Conservation (phyloP, 192 early-diverging fungal genomes). For the Linnemannia schmuckeri region DNA sequence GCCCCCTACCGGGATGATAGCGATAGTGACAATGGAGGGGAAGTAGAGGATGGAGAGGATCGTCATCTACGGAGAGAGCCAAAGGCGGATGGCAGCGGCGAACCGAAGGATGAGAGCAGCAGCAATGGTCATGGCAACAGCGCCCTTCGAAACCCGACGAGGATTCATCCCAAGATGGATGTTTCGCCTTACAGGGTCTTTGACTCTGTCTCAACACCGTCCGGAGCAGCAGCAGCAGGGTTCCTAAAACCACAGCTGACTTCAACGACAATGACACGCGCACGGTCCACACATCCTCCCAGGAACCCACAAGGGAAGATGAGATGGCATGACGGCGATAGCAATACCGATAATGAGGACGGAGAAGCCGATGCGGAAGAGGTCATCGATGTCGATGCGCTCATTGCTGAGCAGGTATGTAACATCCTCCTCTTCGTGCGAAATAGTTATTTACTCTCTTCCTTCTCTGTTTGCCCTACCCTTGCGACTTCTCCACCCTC, state of each 20-base stretch:
- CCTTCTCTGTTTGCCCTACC: no score
- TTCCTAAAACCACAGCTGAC: not conserved
- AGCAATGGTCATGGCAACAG: not conserved
- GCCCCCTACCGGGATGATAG: conserved; percentile 25
- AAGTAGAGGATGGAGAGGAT: not conserved
- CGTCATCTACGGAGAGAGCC: not conserved
- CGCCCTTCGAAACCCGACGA: not conserved
- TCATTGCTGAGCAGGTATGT: conserved; percentile 47
- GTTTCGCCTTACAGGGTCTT: conserved; percentile 7
- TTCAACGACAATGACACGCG: not conserved
- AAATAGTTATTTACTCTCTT: no score
- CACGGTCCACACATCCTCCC: conserved; percentile 3
- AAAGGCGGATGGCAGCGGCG: not conserved
- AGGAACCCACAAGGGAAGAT: conserved; percentile 32
- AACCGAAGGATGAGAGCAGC: conserved; percentile 4
- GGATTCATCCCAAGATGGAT: conserved; percentile 12
- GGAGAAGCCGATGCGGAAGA: conserved; percentile 35
- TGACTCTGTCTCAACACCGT: not conserved
- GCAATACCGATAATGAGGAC: conserved; percentile 1
- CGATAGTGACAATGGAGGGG: not conserved
- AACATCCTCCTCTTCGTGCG: not conserved
- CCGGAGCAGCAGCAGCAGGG: not conserved
- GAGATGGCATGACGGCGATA: conserved; percentile 26
- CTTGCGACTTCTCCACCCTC: no score
- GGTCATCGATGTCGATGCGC: conserved; percentile 40